Percentiles rank a stretch among this genome's conserved stretches.
phyloP scores from a whole-genome alignment of 345 rosid genomes.

The Boechera retrofracta region DNA sequence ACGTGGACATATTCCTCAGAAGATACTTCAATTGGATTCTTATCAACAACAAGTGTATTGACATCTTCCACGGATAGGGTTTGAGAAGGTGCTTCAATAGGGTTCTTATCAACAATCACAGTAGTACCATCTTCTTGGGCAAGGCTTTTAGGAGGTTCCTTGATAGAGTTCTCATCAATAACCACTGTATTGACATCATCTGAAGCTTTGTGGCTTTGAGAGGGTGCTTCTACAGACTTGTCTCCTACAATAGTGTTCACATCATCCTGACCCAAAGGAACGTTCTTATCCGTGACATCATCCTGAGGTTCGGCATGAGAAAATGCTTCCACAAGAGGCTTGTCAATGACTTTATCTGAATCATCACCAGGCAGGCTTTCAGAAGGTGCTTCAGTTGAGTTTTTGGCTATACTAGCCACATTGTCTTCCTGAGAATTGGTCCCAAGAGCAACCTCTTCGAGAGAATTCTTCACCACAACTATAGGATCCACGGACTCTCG shows the following conservation, averaged over 20 bases:
- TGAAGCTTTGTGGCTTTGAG: background rate
- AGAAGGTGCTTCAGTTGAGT: slow-evolving; percentile 25
- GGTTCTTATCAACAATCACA: slow-evolving; percentile 38
- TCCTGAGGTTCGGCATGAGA: slow-evolving; percentile 24
- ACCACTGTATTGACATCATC: slow-evolving; percentile 45
- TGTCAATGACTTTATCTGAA: slow-evolving; percentile 34
- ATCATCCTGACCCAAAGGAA: slow-evolving; percentile 38
- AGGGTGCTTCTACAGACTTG: slow-evolving; percentile 1
- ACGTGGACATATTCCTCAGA: slow-evolving; percentile 42
- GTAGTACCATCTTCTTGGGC: slow-evolving; percentile 46
- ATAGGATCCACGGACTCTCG: slow-evolving; percentile 43
- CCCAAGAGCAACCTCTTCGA: background rate
- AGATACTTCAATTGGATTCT: slow-evolving; percentile 46
- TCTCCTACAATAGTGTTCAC: slow-evolving; percentile 8
- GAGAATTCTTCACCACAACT: slow-evolving; percentile 10
- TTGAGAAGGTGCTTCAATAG: slow-evolving; percentile 45
- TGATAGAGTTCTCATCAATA: slow-evolving; percentile 46
- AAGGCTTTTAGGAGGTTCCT: slow-evolving; percentile 42
- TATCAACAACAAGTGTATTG: slow-evolving; percentile 43
- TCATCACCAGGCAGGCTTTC: slow-evolving; percentile 11
- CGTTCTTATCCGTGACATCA: slow-evolving; percentile 31
- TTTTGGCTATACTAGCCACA: slow-evolving; percentile 1
- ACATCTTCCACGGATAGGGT: slow-evolving; percentile 46
- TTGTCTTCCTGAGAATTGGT: slow-evolving; percentile 23
- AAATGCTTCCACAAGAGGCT: slow-evolving; percentile 40